Evolutionary conservation across 495 filamentous ascomycete genomes (phyloP).

Genomic region (Tuber melanosporum): DNA sequence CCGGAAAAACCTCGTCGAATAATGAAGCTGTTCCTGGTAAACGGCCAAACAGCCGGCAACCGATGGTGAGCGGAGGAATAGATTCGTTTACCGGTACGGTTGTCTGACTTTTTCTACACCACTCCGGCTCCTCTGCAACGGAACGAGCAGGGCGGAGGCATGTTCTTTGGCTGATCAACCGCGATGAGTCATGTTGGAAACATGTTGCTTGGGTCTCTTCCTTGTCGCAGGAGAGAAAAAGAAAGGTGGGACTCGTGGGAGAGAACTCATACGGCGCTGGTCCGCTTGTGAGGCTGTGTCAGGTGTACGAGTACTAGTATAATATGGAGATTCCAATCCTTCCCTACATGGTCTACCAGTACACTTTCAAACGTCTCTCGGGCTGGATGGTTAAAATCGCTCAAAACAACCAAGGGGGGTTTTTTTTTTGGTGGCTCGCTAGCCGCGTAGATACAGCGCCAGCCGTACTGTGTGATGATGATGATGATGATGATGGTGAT

Average conservation of each 20-base stretch:
- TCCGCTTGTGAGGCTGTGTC: neutral
- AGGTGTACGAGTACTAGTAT: neutral
- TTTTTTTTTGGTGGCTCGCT: neutral
- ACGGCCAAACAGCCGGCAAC: slow-evolving; percentile 23
- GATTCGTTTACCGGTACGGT: slow-evolving; percentile 7
- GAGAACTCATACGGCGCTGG: neutral
- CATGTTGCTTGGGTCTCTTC: neutral
- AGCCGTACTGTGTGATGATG: neutral
- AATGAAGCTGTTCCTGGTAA: slow-evolving; percentile 20
- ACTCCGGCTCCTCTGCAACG: slow-evolving; percentile 22
- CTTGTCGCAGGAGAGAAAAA: neutral
- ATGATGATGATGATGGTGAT: neutral
- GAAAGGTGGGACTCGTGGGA: neutral
- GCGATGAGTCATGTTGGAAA: slow-evolving; percentile 5
- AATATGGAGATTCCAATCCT: neutral
- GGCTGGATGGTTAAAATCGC: neutral
- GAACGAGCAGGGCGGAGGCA: slow-evolving; percentile 19
- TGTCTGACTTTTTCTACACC: neutral
- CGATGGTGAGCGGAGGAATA: slow-evolving; percentile 21
- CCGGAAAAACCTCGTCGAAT: slow-evolving; percentile 23
- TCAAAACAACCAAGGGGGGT: neutral
- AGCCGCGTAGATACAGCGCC: neutral
- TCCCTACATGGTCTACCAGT: neutral
- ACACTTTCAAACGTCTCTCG: neutral
- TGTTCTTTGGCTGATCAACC: slow-evolving; percentile 25